phyloP scores from a whole-genome alignment of 345 rosid genomes.

The Kernera saxatilis region DNA sequence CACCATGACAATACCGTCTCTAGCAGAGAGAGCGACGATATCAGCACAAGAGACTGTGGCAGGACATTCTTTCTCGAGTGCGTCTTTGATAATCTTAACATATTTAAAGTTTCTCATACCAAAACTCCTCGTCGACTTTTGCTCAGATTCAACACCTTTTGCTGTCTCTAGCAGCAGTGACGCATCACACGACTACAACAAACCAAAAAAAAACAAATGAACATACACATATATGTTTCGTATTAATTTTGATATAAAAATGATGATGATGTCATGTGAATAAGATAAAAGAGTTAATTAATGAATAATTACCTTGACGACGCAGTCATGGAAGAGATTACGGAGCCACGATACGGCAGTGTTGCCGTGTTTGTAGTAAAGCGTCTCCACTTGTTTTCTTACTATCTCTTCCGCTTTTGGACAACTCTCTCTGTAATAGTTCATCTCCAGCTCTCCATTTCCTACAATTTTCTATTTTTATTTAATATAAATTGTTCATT shows the following conservation, averaged over 20 bases:
- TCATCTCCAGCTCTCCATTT: slow-evolving; percentile 51
- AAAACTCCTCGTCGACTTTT: slow-evolving; percentile 53
- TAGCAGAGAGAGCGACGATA: slow-evolving; percentile 68
- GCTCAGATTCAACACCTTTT: slow-evolving; percentile 53
- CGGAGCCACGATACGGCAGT: slow-evolving; percentile 90
- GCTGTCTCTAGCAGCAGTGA: slow-evolving; percentile 58
- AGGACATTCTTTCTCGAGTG: slow-evolving; percentile 74
- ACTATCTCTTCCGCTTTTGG: slow-evolving; percentile 80
- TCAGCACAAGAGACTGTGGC: slow-evolving; percentile 82
- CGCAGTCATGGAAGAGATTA: slow-evolving; percentile 88
- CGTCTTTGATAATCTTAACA: slow-evolving; percentile 59
- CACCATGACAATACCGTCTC: slow-evolving; percentile 79
- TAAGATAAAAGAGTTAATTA: background rate
- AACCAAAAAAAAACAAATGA: background rate
- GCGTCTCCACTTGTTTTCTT: slow-evolving; percentile 52
- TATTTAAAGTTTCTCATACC: slow-evolving; percentile 93
- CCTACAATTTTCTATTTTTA: slow-evolving; percentile 30
- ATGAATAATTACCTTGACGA: slow-evolving; percentile 50
- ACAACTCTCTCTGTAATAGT: slow-evolving; percentile 60
- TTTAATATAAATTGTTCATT: background rate
- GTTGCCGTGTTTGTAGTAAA: slow-evolving; percentile 75
- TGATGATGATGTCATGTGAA: background rate
- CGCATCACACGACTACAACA: slow-evolving; percentile 68
- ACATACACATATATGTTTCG: no score
- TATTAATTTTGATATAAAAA: no score